Evolutionary conservation across 129 eudicot genomes (phyloP).

Genomic region (Flaveria sonorensis): DNA sequence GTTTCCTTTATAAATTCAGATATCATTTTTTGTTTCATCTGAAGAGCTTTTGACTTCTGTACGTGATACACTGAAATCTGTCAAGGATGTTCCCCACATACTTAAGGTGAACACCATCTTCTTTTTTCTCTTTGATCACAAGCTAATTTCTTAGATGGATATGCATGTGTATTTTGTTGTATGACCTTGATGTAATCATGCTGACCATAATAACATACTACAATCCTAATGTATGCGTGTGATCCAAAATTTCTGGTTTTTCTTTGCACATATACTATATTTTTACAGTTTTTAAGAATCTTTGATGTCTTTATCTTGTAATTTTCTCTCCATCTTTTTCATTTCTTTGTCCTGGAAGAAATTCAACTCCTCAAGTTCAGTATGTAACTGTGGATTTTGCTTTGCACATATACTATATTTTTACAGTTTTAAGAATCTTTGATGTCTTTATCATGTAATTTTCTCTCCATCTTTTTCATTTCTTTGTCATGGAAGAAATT

Average conservation of each 20-base stretch:
- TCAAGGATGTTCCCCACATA: conserved; percentile 88
- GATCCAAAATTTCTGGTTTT: conserved; percentile 14
- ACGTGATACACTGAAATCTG: conserved; percentile 86
- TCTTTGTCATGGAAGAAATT: conserved; percentile 62
- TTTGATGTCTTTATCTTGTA: conserved; percentile 7
- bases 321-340: background rate
- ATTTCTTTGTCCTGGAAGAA: conserved; percentile 51
- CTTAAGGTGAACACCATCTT: conserved; percentile 59
- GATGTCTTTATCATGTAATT: conserved; percentile 5
- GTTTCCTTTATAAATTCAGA: conserved; percentile 53
- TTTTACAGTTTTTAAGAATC: background rate
- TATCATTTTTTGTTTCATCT: conserved; percentile 72
- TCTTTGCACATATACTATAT: too few species aligned
- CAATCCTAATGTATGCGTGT: background rate
- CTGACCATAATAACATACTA: conserved; percentile 3
- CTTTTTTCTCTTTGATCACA: conserved; percentile 20
- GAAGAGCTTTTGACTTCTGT: conserved; percentile 77
- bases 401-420: too few species aligned
- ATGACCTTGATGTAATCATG: background rate
- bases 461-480: background rate
- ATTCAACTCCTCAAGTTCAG: conserved; percentile 89
- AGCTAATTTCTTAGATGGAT: background rate
- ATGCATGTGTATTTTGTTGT: conserved; percentile 1
- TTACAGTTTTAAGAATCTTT: conserved; percentile 1
- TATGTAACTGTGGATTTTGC: conserved; percentile 51